These are phyloP conservation scores for Cyclotella cryptica DNA, from an alignment of 108 stramenopile genomes.

Conservation along the genomic window DNA sequence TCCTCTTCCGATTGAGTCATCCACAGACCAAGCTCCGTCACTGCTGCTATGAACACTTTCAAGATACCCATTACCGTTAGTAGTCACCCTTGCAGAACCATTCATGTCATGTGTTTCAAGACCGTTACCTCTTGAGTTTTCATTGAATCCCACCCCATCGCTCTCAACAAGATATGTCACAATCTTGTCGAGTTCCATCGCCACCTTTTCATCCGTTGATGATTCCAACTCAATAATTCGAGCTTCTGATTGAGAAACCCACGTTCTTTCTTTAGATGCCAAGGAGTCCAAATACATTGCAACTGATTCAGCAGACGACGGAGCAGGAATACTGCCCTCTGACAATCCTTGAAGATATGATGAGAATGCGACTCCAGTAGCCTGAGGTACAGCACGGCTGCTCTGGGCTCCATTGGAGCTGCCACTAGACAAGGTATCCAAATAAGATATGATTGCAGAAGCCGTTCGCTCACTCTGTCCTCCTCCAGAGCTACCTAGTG, in stretches of 20 bases:
- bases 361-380: constrained; percentile 35
- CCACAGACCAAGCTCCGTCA: too few relatives aligned
- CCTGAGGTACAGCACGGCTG: not conserved
- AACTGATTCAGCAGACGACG: constrained; percentile 29
- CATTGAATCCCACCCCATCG: not conserved
- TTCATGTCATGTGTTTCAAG: not conserved
- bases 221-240: constrained; percentile 29
- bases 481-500: not conserved
- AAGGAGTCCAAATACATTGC: constrained; percentile 35
- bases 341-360: constrained; percentile 43
- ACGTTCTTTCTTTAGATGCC: constrained; percentile 13
- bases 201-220: constrained; percentile 24
- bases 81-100: not conserved
- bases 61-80: too few relatives aligned
- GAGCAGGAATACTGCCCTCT: constrained; percentile 37
- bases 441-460: constrained; percentile 29
- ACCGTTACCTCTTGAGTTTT: not conserved
- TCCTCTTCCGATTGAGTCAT: too few relatives aligned
- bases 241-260: constrained; percentile 13
- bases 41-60: too few relatives aligned
- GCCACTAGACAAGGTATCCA: constrained; percentile 38
- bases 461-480: constrained; percentile 28
- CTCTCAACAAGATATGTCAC: constrained; percentile 17
- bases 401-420: not conserved
- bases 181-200: constrained; percentile 33